A percentile compares a stretch with the other conserved stretches of the same genome.
These are phyloP conservation scores for Solanum hybrid DNA, from an alignment of 305 asterid species.

Conservation along the genomic window DNA sequence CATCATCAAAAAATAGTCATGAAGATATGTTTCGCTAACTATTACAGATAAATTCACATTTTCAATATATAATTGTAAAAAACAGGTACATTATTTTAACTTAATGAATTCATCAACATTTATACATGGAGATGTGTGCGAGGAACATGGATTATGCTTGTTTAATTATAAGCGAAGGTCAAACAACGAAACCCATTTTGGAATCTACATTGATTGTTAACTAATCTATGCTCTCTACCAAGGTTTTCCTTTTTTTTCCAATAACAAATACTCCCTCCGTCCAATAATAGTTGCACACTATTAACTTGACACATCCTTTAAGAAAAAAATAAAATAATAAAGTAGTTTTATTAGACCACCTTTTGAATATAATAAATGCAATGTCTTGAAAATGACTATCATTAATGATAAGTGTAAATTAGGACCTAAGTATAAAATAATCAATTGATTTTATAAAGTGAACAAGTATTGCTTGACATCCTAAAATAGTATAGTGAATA, in stretches of 20 bases:
- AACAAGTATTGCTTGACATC: fast-evolving
- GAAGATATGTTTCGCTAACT: background rate
- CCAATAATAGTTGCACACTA: too few species aligned
- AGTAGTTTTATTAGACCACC: too few species aligned
- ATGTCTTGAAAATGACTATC: too few species aligned
- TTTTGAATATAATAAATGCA: too few species aligned
- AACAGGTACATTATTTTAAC: background rate
- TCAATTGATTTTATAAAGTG: too few species aligned
- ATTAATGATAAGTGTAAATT: too few species aligned
- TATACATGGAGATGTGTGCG: background rate
- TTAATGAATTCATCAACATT: background rate
- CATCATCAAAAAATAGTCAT: background rate
- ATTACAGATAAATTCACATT: background rate
- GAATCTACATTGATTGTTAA: background rate
- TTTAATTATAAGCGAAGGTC: background rate
- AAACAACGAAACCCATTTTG: background rate
- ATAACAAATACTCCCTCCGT: background rate
- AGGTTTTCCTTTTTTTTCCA: background rate
- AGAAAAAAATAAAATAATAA: too few species aligned
- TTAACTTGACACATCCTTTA: too few species aligned
- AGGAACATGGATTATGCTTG: background rate
- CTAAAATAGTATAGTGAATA: too few species aligned
- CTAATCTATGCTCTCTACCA: background rate
- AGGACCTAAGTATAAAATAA: too few species aligned
- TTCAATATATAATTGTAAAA: background rate